Conservation (phyloP, 257 asterid species). For the Plantago elongata region DNA sequence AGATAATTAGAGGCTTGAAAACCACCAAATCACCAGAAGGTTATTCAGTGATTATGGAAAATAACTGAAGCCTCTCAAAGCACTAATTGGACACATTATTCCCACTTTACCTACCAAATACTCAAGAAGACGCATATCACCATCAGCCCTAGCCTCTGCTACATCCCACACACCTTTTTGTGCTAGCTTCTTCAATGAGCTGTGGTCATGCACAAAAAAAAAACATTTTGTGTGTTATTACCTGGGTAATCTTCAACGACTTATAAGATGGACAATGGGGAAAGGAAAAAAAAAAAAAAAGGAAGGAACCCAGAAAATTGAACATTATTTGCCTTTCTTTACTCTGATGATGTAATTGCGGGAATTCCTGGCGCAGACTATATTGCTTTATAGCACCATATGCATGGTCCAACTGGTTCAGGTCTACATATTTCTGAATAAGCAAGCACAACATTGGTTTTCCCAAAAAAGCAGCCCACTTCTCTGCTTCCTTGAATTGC, state of each 20-base stretch:
- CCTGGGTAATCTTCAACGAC: neutral
- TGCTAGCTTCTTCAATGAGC: slow-evolving; percentile 85
- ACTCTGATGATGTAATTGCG: slow-evolving; percentile 68
- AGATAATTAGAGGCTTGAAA: slow-evolving; percentile 4
- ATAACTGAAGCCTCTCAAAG: slow-evolving; percentile 8
- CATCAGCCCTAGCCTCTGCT: slow-evolving; percentile 77
- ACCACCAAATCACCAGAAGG: slow-evolving; percentile 6
- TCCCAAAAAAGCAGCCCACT: slow-evolving; percentile 92
- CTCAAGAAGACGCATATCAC: slow-evolving; percentile 64
- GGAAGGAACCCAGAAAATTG: slow-evolving; percentile 12
- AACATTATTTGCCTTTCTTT: slow-evolving; percentile 70
- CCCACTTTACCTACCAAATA: slow-evolving; percentile 62
- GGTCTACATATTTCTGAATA: slow-evolving; percentile 55
- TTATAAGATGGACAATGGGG: no score
- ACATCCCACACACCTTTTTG: slow-evolving; percentile 94
- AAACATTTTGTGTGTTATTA: neutral
- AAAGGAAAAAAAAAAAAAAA: no score
- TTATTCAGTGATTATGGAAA: slow-evolving; percentile 1
- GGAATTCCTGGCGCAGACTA: slow-evolving; percentile 68
- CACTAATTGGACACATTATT: slow-evolving; percentile 14
- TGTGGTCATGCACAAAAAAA: slow-evolving; percentile 34
- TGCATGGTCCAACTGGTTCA: slow-evolving; percentile 46
- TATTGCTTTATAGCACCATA: slow-evolving; percentile 60
- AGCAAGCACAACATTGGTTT: slow-evolving; percentile 56
- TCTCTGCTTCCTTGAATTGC: slow-evolving; percentile 76